Base-by-base conservation (phyloP, 345 rosid genomes). In the Hibiscus mutabilis region DNA sequence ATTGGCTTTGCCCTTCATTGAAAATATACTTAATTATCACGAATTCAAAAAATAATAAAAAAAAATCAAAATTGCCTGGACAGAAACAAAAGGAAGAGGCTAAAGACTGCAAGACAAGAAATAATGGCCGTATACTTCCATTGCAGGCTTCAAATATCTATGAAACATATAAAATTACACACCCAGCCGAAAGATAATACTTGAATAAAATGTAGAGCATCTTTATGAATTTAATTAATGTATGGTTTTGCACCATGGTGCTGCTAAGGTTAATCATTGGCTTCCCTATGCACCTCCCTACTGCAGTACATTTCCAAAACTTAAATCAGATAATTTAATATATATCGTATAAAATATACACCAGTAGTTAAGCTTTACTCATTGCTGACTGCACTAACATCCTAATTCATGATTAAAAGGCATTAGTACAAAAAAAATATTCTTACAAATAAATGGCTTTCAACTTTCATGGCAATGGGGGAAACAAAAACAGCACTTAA, bases 41-140 rank as follows among this genome's bases (percentile, higher is more conserved):
- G 16, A 14, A 14, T 27, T 27, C 0, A 0, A 5, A 27, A n/a
- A n/a, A n/a, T n/a, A 1, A 59, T 18, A 21, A 9, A 10, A 19
- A 22, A 6, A 22, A 46, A 0, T 24, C 46, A 46, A 66, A 53
- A 49, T 16, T 68, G 16, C 12, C 18, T 40, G 24, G 40, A 16
- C 57, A 69, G 44, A 61, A 40, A 53, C 74, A 5, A 6, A 18
- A 47, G 57, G 11, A 15, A 16, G 40, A 11, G 58, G 40, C 22
- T 29, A 6, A 46, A 46, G 0, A 22, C 55, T 14, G 35, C 14
- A 46, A 24, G 56, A 9, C 52, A 5, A 16, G 16, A 22, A 65
- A n/a, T 0, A 12, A 13, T 47, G 67, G 60, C 68, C 75, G 71
- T 24, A 66, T 71, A 21, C 52, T 67, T 67, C 75, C 68, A 72